Evolutionary conservation across 164 flowering plant genomes (phyloP), one percentile per base, ranked within the genome.

Genomic region (Annona cherimola): DNA sequence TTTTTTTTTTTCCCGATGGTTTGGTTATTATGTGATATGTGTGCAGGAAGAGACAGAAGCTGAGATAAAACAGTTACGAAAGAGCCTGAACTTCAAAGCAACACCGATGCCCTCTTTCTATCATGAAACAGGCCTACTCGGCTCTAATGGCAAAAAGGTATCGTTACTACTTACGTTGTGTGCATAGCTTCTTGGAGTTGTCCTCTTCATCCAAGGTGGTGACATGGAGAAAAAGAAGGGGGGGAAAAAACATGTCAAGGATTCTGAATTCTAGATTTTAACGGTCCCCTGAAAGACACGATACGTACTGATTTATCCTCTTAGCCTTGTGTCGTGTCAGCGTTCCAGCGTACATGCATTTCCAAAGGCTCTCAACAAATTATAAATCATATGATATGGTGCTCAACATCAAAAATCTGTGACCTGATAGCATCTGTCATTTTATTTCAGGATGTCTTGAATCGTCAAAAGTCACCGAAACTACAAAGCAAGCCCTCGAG

Each of bases 41-140:
- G 12, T 79, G 75, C 84, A 93, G 96, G 93, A 84, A 78, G 84
- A 84, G 79, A 74, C 69, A 26, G 86, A 83, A 77, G 87, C 92
- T 61, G 90, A 91, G 77, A 77, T 88, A 14, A 93, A 86, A 76
- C 87, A 86, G 79, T 73, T 86, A 39, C 79, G 93, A 20, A 85
- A 76, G 77, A 86, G 87, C 77, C 86, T 91, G 0, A 88, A 87
- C 76, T 87, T 89, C 76, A 93, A 86, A 82, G 94, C 98, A 77
- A 87, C 76, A 18, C 94, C 93, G 0, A 84, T 89, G 90, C 96
- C 93, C 72, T 85, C 96, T 9, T 89, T 89, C 79, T 89, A 88
- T 82, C 83, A 76, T 68, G 83, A 55, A 71, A 73, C 81, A 71
- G 72, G 8, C 8, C 40, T 78, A 44, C 85, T 69, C 73, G 77